phyloP scores from a whole-genome alignment of 208 protist species.

The Porcisia hertigi region DNA sequence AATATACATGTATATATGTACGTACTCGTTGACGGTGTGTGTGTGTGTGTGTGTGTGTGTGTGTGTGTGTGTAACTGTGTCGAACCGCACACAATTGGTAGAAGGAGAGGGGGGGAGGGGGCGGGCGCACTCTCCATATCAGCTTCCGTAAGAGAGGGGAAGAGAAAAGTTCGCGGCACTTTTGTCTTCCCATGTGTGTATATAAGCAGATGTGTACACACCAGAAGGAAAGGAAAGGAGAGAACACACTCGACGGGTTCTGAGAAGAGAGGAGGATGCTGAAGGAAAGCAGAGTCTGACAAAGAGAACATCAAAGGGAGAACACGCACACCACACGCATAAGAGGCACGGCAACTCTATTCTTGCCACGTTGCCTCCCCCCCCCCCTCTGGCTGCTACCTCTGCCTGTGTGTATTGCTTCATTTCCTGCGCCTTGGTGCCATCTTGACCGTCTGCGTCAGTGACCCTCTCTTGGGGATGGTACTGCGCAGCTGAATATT shows the following conservation, averaged over 20 bases:
- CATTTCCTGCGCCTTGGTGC: neutral
- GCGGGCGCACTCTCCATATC: neutral
- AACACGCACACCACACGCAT: neutral
- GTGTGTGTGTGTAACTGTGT: neutral
- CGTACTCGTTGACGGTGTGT: neutral
- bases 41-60: neutral
- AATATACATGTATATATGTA: conserved; percentile 11
- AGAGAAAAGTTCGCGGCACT: neutral
- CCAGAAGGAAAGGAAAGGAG: neutral
- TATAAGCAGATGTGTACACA: too few species aligned
- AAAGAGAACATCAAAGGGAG: neutral
- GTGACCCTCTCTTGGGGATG: conserved; percentile 8
- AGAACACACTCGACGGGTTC: neutral
- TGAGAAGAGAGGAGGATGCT: conserved; percentile 3
- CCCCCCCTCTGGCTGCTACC: too few species aligned
- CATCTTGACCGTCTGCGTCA: neutral
- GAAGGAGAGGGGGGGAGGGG: neutral
- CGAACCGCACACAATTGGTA: neutral
- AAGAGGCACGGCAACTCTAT: neutral
- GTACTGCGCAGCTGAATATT: conserved; percentile 53
- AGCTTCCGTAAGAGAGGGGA: neutral
- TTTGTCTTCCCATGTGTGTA: neutral
- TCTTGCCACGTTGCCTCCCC: neutral
- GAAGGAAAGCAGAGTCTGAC: conserved; percentile 1
- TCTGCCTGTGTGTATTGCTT: neutral